A percentile compares a stretch with the other conserved stretches of the same genome.
Conservation (phyloP, 1,284 basidiomycete genomes). For the Volvariella volvacea region DNA sequence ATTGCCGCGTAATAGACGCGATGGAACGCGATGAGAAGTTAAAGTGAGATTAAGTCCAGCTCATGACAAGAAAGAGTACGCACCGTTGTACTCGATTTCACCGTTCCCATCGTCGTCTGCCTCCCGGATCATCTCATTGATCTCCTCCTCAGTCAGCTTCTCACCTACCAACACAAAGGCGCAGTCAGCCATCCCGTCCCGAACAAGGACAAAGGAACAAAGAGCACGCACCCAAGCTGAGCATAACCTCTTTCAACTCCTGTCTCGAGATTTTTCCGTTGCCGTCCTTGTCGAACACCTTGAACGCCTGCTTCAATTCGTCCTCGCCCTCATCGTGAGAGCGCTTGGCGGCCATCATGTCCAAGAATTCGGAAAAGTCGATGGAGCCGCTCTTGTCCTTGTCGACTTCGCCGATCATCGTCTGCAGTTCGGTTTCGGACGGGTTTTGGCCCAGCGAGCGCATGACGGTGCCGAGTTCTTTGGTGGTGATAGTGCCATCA, state of each 20-base stretch:
- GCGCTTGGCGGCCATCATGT: conserved; percentile 92
- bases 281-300: conserved; percentile 80
- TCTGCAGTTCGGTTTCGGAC: conserved; percentile 90
- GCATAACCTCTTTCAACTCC: conserved; percentile 91
- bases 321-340: conserved; percentile 83
- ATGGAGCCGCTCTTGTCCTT: conserved; percentile 84
- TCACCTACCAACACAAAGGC: conserved; percentile 50
- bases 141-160: conserved; percentile 88
- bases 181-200: too few relatives aligned
- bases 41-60: too few relatives aligned
- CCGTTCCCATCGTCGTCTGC: conserved; percentile 95
- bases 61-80: conserved; percentile 14
- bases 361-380: conserved; percentile 93
- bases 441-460: conserved; percentile 95
- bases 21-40: too few relatives aligned
- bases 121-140: conserved; percentile 98
- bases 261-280: conserved; percentile 77
- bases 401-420: conserved; percentile 95
- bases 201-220: not conserved
- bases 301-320: conserved; percentile 77
- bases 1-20: too few relatives aligned
- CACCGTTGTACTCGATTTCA: conserved; percentile 81
- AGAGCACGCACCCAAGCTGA: conserved; percentile 66
- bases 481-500: conserved; percentile 95
- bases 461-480: conserved; percentile 97